Base-by-base conservation (phyloP, 2,329 filamentous ascomycete species). In the Diatrype stigma region DNA sequence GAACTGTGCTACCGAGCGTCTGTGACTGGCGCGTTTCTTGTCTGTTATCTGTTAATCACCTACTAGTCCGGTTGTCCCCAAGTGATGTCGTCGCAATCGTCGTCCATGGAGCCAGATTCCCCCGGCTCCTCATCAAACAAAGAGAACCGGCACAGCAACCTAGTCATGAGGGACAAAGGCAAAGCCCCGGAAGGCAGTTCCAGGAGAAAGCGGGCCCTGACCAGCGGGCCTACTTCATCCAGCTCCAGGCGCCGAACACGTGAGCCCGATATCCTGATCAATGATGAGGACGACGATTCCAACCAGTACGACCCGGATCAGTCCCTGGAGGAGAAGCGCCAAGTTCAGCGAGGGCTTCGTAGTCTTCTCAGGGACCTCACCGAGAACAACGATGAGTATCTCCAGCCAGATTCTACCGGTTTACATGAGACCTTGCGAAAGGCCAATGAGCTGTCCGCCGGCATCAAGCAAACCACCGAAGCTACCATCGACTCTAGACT, bases 401-500 rank as follows among this genome's bases (percentile, higher is more conserved):
- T 95, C 22, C 78, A 84, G 57, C 76, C 79, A 1, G 81, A 82
- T 35, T 88, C 86, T 8, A 74, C 77, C 22, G 83, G 84, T 2
- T 73, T 96, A 16, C 74, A 80, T 51, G 76, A 86, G 10, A 83
- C 84, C 1, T 73, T 97, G 22, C 68, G 80, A 22, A 78, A 80
- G 56, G 85, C 87, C 16, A 85, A 94, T 59, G 68, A 76, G 34
- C 71, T 86, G 14, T 85, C 86, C 54, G 75, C 77, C 50, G 77
- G 83, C 58, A 86, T 96, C 53, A 89, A 87, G 62, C 92, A 96
- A 72, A 96, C 94, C 0, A 84, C 86, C 2, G 94, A 97, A 67
- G 94, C 94, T 1, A 89, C 88, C 1, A 86, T 96, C 54, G 94
- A 99, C 66, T 91, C 93, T 0, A 84, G 89, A n/a, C 77, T 95